A percentile compares a stretch with the other conserved stretches of the same genome.
Evolutionary conservation across 208 protist genomes (phyloP).

Genomic region (Herpetomonas tarakana): DNA sequence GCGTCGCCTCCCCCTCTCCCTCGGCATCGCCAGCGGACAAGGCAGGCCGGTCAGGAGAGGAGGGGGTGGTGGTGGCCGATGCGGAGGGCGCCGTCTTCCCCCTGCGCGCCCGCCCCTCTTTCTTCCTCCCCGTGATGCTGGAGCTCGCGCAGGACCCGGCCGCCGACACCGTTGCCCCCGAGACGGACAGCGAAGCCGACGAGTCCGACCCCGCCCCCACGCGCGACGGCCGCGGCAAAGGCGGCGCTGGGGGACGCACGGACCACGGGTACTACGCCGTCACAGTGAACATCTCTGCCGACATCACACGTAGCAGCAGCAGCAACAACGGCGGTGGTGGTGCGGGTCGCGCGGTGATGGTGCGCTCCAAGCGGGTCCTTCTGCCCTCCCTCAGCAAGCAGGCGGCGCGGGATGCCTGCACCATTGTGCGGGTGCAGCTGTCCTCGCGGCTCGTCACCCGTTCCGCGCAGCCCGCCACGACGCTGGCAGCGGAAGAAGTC

Average conservation of each 20-base stretch:
- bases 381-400: conserved; percentile 36
- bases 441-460: conserved; percentile 14
- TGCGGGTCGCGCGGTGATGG: conserved; percentile 1
- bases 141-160: conserved; percentile 31
- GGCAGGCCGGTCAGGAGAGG: too few relatives aligned
- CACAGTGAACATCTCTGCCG: conserved; percentile 28
- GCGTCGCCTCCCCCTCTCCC: neutral
- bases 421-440: conserved; percentile 37
- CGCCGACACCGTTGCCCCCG: conserved; percentile 14
- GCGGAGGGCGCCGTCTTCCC: neutral
- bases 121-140: conserved; percentile 61
- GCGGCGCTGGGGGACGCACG: neutral
- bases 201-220: neutral
- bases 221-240: conserved; percentile 2
- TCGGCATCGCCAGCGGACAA: neutral
- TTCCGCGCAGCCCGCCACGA: conserved; percentile 2
- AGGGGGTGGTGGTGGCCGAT: neutral
- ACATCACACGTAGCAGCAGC: conserved; percentile 19
- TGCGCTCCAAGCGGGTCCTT: conserved; percentile 28
- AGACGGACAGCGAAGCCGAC: conserved; percentile 15
- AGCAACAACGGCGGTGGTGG: neutral
- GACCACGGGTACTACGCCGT: conserved; percentile 20
- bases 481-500: neutral
- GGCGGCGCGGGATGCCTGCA: conserved; percentile 41
- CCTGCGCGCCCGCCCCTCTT: conserved; percentile 8